Evolutionary conservation across 140 eudicot species (phyloP).

Genomic region (Flaveria floridana): DNA sequence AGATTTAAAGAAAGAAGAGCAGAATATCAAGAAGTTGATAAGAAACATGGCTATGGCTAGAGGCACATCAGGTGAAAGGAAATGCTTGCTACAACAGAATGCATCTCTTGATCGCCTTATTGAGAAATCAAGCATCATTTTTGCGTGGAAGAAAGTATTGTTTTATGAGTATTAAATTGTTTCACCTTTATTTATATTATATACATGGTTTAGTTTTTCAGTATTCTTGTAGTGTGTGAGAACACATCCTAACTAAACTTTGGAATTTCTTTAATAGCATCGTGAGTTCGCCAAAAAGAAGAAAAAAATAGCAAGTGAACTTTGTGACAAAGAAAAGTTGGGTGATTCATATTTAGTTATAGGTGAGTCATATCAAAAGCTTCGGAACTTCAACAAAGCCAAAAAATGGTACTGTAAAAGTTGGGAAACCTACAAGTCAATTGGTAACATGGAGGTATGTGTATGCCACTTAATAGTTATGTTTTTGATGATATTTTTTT

Average conservation of each 20-base stretch:
- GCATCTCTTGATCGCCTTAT: slow-evolving; percentile 66
- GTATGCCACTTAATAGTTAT: slow-evolving; percentile 8
- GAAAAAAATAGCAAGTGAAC: slow-evolving; percentile 70
- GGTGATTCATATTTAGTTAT: slow-evolving; percentile 73
- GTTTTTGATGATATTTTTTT: background rate
- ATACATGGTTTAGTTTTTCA: background rate
- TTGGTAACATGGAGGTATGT: slow-evolving; percentile 88
- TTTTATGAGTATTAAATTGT: background rate
- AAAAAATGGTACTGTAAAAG: slow-evolving; percentile 76
- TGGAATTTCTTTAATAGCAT: slow-evolving; percentile 46
- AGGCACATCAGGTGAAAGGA: slow-evolving; percentile 71
- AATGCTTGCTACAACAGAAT: slow-evolving; percentile 56
- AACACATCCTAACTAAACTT: background rate
- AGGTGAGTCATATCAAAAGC: slow-evolving; percentile 90
- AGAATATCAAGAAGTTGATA: slow-evolving; percentile 69
- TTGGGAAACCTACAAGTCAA: slow-evolving; percentile 66
- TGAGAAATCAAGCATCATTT: slow-evolving; percentile 65
- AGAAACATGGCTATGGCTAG: slow-evolving; percentile 50
- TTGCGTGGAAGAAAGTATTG: slow-evolving; percentile 72
- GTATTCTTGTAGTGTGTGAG: background rate
- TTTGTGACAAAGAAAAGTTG: slow-evolving; percentile 83
- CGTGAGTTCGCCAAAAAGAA: slow-evolving; percentile 71
- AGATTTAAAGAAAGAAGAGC: slow-evolving; percentile 71
- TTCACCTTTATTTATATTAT: background rate
- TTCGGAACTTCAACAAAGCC: slow-evolving; percentile 68